A percentile compares a stretch with the other conserved stretches of the same genome.
These are phyloP conservation scores for Peronospora belbahrii DNA, from an alignment of 352 stramenopile genomes.

Conservation along the genomic window DNA sequence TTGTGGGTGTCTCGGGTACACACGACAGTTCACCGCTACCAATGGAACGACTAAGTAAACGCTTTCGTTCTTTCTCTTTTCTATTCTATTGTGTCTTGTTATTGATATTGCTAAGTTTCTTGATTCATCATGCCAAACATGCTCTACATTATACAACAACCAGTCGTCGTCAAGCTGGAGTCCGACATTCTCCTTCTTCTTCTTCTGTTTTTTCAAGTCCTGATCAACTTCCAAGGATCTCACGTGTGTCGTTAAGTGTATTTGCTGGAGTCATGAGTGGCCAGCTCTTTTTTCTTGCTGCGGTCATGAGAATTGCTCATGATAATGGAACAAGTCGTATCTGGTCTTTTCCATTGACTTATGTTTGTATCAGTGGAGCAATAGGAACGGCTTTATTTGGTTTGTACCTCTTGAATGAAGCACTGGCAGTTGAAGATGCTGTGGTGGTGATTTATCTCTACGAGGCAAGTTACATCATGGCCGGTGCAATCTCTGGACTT, in stretches of 20 bases:
- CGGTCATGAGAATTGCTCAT: constrained; percentile 55
- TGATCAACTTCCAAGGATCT: constrained; percentile 26
- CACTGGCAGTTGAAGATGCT: constrained; percentile 72
- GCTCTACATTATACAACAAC: constrained; percentile 45
- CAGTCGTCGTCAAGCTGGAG: constrained; percentile 18
- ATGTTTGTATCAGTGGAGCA: constrained; percentile 55
- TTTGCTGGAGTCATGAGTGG: constrained; percentile 65
- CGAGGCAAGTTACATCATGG: constrained; percentile 72
- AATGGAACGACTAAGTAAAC: constrained; percentile 39
- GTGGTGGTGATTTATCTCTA: constrained; percentile 83
- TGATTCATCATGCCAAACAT: constrained; percentile 47
- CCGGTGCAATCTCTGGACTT: constrained; percentile 61
- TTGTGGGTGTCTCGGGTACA: constrained; percentile 63
- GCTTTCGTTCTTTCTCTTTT: constrained; percentile 60
- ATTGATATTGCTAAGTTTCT: constrained; percentile 33
- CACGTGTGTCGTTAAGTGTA: constrained; percentile 49
- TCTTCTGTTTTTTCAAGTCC: constrained; percentile 23
- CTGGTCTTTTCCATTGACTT: constrained; percentile 55
- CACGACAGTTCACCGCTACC: constrained; percentile 56
- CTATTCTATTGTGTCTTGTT: constrained; percentile 46
- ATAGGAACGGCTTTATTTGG: constrained; percentile 56
- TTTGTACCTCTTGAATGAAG: constrained; percentile 67
- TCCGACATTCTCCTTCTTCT: constrained; percentile 16
- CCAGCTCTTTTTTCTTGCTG: constrained; percentile 72
- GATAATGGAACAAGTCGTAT: constrained; percentile 38